Base-by-base conservation (phyloP, 441 rosid genomes). In the Arabidopsis lyrata region DNA sequence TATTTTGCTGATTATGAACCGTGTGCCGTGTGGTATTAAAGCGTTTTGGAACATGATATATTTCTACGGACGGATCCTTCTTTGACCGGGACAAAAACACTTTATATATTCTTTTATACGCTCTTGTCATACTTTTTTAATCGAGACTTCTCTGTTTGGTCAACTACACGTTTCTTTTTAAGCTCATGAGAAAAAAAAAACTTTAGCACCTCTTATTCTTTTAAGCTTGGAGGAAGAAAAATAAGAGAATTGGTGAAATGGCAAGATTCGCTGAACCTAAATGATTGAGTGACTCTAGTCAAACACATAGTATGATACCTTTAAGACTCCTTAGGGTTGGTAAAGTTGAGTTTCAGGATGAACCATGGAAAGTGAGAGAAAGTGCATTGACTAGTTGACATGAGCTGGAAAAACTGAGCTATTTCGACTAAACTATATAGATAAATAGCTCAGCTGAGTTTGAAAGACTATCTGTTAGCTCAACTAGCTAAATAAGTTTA, bases 61-160 rank as follows among this genome's bases (percentile, higher is more conserved):
- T 15, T 45, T 15, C 7, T 45, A 45, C 20, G 20, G 49, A 45
- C 22, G 7, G 22, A 6, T 47, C 48, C 16, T 42, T 47, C 50
- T 47, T 15, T 47, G 50, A 47, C 50, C 50, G 9, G 49, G 48
- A 42, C 48, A n/a, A 44, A n/a, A 42, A 44, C n/a, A 44, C 49
- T 44, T 45, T 5, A 42, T 5, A 42, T 38, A 38, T 38, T 13
- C 45, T 13, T 41, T 13, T 4, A 15, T 42, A 42, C 16, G 47
- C 47, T 42, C 47, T 42, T 14, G 8, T 42, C 47, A 5, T 42
- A 42, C 8, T 42, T 42, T 6, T 42, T 42, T 14, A 5, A 14
- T 3, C 15, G 3, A 13, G 20, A 45, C 20, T 45, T 13, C 45
- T 41, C 45, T 0, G 15, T 45, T n/a, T 38, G 13, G 42, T 38